These are phyloP conservation scores for Hymenotorrendiella dingleyae DNA, from an alignment of 2,329 filamentous ascomycete species.

Conservation along the genomic window DNA sequence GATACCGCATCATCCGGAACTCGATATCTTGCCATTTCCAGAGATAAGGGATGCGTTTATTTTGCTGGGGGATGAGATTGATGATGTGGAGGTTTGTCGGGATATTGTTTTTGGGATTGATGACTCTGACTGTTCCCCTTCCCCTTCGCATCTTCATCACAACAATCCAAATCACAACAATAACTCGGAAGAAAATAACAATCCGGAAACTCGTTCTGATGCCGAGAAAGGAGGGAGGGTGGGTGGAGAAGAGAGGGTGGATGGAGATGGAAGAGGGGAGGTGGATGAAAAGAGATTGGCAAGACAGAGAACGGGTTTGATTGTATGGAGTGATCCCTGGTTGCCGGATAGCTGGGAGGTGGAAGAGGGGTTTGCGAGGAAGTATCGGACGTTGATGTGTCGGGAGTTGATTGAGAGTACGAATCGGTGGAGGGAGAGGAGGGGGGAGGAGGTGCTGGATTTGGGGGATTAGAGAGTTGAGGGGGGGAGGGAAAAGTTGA, in stretches of 20 bases:
- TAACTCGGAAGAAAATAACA: too few relatives aligned
- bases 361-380: conserved; percentile 38
- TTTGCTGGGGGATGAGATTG: conserved; percentile 26
- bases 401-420: conserved; percentile 33
- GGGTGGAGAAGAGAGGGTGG: too few relatives aligned
- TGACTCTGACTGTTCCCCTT: too few relatives aligned
- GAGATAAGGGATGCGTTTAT: conserved; percentile 37
- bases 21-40: conserved; percentile 34
- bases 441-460: conserved; percentile 19
- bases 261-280: neutral
- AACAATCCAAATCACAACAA: too few relatives aligned
- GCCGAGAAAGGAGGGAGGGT: too few relatives aligned
- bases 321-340: conserved; percentile 45
- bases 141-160: neutral
- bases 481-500: too few relatives aligned
- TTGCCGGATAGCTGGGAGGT: conserved; percentile 42
- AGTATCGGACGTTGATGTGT: conserved; percentile 40
- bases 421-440: conserved; percentile 31
- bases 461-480: neutral
- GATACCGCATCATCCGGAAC: conserved; percentile 36
- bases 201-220: neutral
- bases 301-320: conserved; percentile 34
- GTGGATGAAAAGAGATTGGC: conserved; percentile 8
- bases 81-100: conserved; percentile 33
- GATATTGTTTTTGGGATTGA: conserved; percentile 33